Evolutionary conservation across 352 stramenopile genomes (phyloP).

Genomic region (Phytophthora syringae): DNA sequence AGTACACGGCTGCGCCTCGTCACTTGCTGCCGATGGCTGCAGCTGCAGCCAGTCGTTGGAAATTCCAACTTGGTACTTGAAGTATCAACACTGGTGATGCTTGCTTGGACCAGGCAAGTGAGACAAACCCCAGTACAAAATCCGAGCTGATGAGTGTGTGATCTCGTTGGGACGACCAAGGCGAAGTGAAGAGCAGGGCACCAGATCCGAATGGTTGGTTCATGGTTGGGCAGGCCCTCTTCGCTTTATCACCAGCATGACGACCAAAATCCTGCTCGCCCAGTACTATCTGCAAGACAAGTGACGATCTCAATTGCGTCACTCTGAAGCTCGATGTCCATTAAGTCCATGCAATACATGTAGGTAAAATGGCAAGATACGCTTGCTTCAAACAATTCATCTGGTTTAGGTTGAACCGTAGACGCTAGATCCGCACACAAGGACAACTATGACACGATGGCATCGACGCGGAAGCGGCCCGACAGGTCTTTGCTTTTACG

Average conservation of each 20-base stretch:
- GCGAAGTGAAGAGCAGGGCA: neutral
- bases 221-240: neutral
- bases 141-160: conserved; percentile 16
- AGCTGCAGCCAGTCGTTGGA: conserved; percentile 14
- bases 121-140: conserved; percentile 12
- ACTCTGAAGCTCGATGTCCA: conserved; percentile 1
- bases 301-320: conserved; percentile 4
- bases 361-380: no score
- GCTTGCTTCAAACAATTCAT: no score
- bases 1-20: conserved; percentile 13
- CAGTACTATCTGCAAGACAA: conserved; percentile 22
- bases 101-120: conserved; percentile 5
- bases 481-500: conserved; percentile 39
- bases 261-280: conserved; percentile 1
- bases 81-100: neutral
- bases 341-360: no score
- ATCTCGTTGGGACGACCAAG: conserved; percentile 16
- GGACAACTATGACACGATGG: neutral
- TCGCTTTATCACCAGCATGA: conserved; percentile 14
- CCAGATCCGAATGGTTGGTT: conserved; percentile 16
- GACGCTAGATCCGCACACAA: neutral
- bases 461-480: conserved; percentile 22
- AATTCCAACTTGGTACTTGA: no score
- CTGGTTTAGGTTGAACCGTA: no score
- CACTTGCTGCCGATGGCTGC: conserved; percentile 13